Evolutionary conservation across 345 rosid species (phyloP).

Genomic region (Eucalyptus shirleyi): DNA sequence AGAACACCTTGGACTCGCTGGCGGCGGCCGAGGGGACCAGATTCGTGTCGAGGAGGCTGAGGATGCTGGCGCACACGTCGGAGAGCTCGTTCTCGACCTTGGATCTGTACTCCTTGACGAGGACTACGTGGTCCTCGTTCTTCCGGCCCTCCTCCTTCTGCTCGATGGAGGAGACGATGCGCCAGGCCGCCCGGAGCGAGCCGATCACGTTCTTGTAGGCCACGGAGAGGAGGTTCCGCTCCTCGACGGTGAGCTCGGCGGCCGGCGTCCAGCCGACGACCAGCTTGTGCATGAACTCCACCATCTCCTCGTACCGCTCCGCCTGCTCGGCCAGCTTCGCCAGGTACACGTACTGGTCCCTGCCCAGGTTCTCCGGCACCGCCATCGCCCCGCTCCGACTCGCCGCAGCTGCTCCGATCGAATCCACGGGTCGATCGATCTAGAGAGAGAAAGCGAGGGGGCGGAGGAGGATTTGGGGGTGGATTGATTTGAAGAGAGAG

Average conservation of each 20-base stretch:
- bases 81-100: constrained; percentile 78
- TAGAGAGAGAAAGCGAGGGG: background rate
- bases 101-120: constrained; percentile 92
- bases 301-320: constrained; percentile 98
- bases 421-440: background rate
- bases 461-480: background rate
- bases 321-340: constrained; percentile 98
- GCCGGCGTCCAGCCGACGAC: constrained; percentile 73
- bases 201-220: constrained; percentile 99
- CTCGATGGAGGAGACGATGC: constrained; percentile 91
- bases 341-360: constrained; percentile 89
- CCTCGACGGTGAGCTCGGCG: constrained; percentile 83
- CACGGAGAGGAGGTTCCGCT: constrained; percentile 89
- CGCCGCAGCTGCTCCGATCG: background rate
- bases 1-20: constrained; percentile 84
- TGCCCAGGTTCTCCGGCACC: constrained; percentile 43
- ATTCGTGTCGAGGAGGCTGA: constrained; percentile 50
- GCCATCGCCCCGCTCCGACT: constrained; percentile 10
- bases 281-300: constrained; percentile 80
- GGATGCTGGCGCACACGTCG: constrained; percentile 64
- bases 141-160: constrained; percentile 89
- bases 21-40: constrained; percentile 67
- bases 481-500: background rate
- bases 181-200: constrained; percentile 95
- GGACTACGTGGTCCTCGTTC: constrained; percentile 87